A percentile compares a stretch with the other conserved stretches of the same genome.
phyloP scores from a whole-genome alignment of 257 asterid genomes.

The Ilex aquifolium region DNA sequence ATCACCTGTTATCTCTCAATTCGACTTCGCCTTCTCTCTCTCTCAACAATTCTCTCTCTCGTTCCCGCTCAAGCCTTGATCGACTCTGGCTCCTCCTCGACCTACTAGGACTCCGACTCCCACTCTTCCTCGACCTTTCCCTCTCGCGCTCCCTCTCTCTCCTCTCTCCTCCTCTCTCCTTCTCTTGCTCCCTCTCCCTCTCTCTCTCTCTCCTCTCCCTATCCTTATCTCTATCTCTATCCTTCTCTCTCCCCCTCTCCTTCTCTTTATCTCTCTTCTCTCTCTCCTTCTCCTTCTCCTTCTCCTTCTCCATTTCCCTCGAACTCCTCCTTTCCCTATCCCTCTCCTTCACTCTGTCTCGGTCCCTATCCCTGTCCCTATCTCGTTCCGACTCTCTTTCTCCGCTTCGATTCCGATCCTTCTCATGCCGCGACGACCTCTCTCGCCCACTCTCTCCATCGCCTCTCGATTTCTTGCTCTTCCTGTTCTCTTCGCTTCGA shows the following conservation, averaged over 20 bases:
- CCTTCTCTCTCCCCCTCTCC: conserved; percentile 19
- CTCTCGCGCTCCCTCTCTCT: background rate
- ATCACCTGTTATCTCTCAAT: conserved; percentile 75
- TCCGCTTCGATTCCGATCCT: conserved; percentile 14
- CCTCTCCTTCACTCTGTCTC: conserved; percentile 44
- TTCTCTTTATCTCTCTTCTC: conserved; percentile 1
- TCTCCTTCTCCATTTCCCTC: conserved; percentile 24
- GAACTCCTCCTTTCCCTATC: conserved; percentile 26
- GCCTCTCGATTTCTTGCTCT: conserved; percentile 24
- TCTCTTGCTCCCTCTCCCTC: conserved; percentile 13
- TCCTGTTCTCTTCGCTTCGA: conserved; percentile 16
- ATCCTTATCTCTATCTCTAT: conserved; percentile 1
- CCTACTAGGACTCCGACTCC: conserved; percentile 17
- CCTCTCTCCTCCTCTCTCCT: conserved; percentile 30
- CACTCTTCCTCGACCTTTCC: conserved; percentile 14
- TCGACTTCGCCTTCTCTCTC: conserved; percentile 67
- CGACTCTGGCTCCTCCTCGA: conserved; percentile 75
- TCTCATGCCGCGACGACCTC: conserved; percentile 15
- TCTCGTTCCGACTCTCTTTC: conserved; percentile 35
- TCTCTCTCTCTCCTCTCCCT: background rate
- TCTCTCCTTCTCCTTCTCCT: conserved; percentile 19
- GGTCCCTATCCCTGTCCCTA: conserved; percentile 39
- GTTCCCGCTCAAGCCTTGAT: conserved; percentile 52
- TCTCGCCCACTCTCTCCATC: background rate
- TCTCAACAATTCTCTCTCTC: conserved; percentile 54